Evolutionary conservation across 2,329 filamentous ascomycete species (phyloP).

Genomic region (Mycogone perniciosa): DNA sequence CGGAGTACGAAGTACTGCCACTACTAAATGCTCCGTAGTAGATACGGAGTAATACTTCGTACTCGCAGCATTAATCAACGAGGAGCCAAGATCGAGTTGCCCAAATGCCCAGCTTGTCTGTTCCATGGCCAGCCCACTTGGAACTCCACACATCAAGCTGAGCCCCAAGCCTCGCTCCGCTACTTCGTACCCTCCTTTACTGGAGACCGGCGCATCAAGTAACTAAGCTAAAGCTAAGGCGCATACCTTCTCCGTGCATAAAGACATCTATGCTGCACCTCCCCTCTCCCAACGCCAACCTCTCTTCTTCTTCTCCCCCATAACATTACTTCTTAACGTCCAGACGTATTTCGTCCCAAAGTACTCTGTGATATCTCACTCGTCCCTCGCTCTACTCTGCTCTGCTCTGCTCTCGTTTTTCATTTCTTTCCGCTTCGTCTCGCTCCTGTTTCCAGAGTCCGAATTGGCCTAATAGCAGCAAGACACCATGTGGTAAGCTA

Average conservation of each 20-base stretch:
- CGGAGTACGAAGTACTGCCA: no score
- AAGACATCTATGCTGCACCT: constrained; percentile 13
- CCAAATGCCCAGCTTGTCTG: not conserved
- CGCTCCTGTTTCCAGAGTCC: constrained; percentile 2
- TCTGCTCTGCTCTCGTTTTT: not conserved
- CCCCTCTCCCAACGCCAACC: constrained; percentile 13
- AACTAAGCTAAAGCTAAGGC: not conserved
- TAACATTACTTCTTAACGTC: constrained; percentile 8
- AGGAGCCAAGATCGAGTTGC: no score
- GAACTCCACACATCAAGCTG: constrained; percentile 15
- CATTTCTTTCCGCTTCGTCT: not conserved
- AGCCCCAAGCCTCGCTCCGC: constrained; percentile 19
- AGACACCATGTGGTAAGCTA: constrained; percentile 21
- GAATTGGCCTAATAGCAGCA: not conserved
- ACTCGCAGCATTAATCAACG: not conserved
- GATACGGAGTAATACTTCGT: not conserved
- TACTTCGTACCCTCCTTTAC: constrained; percentile 11
- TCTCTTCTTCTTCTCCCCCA: not conserved
- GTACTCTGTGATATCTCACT: constrained; percentile 1
- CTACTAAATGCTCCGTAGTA: no score
- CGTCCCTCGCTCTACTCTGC: constrained; percentile 3
- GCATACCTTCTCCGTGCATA: constrained; percentile 1
- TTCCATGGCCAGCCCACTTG: constrained; percentile 10
- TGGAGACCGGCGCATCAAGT: not conserved
- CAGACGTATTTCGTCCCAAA: not conserved